phyloP scores from a whole-genome alignment of 805 yeast genomes.

The Candida hispaniensis region DNA sequence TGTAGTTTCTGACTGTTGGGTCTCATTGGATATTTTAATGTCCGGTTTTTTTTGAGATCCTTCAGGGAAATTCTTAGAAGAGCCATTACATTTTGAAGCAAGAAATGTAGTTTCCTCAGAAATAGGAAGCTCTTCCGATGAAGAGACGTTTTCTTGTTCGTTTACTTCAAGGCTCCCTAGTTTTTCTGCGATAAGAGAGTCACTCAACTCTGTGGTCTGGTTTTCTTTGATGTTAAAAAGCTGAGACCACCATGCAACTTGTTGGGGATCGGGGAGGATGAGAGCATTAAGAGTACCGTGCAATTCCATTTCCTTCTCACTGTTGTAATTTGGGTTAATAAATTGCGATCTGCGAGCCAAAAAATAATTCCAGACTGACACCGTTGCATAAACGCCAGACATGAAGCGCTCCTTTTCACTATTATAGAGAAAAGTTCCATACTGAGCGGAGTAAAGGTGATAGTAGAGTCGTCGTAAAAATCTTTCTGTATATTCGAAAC shows the following conservation, averaged over 20 bases:
- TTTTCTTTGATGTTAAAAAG: constrained; percentile 43
- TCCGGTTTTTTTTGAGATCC: too few species aligned
- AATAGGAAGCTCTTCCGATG: too few species aligned
- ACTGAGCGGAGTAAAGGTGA: constrained; percentile 88
- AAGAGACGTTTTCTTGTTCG: too few species aligned
- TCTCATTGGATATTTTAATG: too few species aligned
- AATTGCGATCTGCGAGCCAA: constrained; percentile 64
- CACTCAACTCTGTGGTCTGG: too few species aligned
- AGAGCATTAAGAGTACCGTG: constrained; percentile 30
- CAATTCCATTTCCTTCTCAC: constrained; percentile 21
- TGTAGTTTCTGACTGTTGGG: too few species aligned
- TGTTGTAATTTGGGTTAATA: constrained; percentile 39
- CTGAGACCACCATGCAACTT: constrained; percentile 84
- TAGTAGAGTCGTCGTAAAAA: constrained; percentile 75
- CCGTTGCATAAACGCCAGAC: constrained; percentile 40
- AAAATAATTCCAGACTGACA: constrained; percentile 92
- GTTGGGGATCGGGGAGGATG: constrained; percentile 49
- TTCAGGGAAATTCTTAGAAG: too few species aligned
- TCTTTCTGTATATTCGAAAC: constrained; percentile 82
- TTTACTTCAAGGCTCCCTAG: too few species aligned
- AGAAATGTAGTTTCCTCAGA: too few species aligned
- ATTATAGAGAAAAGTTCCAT: constrained; percentile 79
- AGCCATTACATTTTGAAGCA: too few species aligned
- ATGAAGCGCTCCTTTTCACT: constrained; percentile 52
- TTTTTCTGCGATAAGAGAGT: too few species aligned